Conservation (phyloP, 176 grass and related monocot species). For the Triticum urartu region DNA sequence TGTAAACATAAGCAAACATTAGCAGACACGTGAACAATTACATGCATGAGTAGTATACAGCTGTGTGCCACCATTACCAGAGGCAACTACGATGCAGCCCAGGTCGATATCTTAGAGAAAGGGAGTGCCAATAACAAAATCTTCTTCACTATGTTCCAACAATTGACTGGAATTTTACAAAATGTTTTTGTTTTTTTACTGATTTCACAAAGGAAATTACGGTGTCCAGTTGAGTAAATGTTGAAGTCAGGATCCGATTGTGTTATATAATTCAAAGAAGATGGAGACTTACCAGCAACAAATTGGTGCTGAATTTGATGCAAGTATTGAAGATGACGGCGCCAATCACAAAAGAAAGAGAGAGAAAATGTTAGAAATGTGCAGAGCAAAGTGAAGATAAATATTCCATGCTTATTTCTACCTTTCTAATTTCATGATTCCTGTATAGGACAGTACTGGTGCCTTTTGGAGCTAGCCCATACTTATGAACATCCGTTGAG, state of each 20-base stretch:
- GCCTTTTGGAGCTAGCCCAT: constrained; percentile 94
- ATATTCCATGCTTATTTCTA: constrained; percentile 25
- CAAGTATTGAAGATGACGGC: constrained; percentile 35
- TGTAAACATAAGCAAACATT: background rate
- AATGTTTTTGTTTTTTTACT: background rate
- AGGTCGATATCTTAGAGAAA: background rate
- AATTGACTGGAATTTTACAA: background rate
- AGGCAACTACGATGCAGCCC: background rate
- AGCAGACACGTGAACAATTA: background rate
- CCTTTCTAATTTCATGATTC: constrained; percentile 99
- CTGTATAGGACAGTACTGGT: constrained; percentile 91
- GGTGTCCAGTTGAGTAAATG: background rate
- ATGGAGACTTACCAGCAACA: constrained; percentile 78
- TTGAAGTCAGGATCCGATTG: background rate
- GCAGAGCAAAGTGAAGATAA: background rate
- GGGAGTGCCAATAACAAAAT: background rate
- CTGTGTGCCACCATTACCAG: background rate
- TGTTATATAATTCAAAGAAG: background rate
- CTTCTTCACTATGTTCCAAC: background rate
- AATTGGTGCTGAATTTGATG: constrained; percentile 82
- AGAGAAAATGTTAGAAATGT: constrained; percentile 27
- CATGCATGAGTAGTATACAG: background rate
- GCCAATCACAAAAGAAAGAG: constrained; percentile 23
- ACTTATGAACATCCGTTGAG: constrained; percentile 97
- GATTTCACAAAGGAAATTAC: background rate